A percentile compares a stretch with the other conserved stretches of the same genome.
phyloP scores from a whole-genome alignment of 495 filamentous ascomycete species.

The Penicillium cosmopolitanum region DNA sequence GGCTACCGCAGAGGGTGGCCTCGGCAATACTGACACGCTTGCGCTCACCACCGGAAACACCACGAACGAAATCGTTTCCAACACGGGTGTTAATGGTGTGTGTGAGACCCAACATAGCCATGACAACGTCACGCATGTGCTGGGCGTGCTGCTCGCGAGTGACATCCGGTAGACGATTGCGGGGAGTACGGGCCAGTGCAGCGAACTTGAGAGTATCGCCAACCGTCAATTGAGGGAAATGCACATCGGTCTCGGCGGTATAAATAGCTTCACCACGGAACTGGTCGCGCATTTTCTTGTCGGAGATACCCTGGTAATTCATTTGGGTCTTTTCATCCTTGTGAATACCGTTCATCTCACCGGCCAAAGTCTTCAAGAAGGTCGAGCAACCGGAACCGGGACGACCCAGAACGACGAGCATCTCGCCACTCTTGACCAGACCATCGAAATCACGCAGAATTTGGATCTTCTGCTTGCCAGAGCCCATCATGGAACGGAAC shows the following conservation, averaged over 20 bases:
- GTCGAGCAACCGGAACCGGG: slow-evolving; percentile 77
- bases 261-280: slow-evolving; percentile 74
- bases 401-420: slow-evolving; percentile 77
- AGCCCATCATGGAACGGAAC: slow-evolving; percentile 45
- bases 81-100: slow-evolving; percentile 58
- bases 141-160: slow-evolving; percentile 49
- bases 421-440: slow-evolving; percentile 73
- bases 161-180: slow-evolving; percentile 52
- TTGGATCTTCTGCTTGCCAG: slow-evolving; percentile 61
- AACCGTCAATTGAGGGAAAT: slow-evolving; percentile 69
- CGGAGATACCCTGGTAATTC: slow-evolving; percentile 76
- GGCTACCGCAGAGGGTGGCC: slow-evolving; percentile 71
- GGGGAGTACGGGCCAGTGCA: slow-evolving; percentile 53
- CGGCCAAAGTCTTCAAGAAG: slow-evolving; percentile 72
- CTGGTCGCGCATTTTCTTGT: slow-evolving; percentile 67
- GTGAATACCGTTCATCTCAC: slow-evolving; percentile 75
- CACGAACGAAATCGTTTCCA: slow-evolving; percentile 84
- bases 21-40: slow-evolving; percentile 66
- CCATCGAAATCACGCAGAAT: slow-evolving; percentile 77
- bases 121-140: slow-evolving; percentile 63
- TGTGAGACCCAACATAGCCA: slow-evolving; percentile 63
- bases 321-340: slow-evolving; percentile 59
- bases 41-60: slow-evolving; percentile 83
- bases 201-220: slow-evolving; percentile 70
- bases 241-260: slow-evolving; percentile 66